Conservation (phyloP, 345 rosid species). For the Hibiscus trionum region DNA sequence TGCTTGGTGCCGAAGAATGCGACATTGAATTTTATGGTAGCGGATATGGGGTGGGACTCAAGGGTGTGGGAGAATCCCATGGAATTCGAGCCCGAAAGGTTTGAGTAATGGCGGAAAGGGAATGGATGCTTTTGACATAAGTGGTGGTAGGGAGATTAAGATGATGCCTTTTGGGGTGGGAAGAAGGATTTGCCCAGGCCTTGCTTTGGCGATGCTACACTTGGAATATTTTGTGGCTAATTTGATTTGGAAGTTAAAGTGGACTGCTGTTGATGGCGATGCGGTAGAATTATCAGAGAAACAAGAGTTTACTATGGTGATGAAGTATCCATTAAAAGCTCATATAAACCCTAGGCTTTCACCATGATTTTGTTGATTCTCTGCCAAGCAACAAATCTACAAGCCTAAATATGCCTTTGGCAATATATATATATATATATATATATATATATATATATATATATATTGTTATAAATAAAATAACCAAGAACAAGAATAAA, state of each 20-base stretch:
- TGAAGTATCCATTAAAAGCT: neutral
- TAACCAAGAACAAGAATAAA: no score
- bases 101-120: neutral
- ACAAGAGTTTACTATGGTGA: conserved; percentile 23
- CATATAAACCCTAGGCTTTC: neutral
- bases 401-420: neutral
- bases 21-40: neutral
- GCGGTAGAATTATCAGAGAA: conserved; percentile 21
- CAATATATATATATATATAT: neutral
- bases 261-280: conserved; percentile 16
- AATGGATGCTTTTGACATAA: conserved; percentile 18
- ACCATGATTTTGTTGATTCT: neutral
- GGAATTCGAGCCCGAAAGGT: conserved; percentile 32
- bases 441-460: no score
- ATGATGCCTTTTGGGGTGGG: conserved; percentile 43
- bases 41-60: conserved; percentile 27
- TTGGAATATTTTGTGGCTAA: conserved; percentile 32
- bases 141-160: conserved; percentile 28
- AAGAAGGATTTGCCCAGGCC: conserved; percentile 33
- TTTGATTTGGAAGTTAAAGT: conserved; percentile 23
- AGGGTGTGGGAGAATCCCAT: conserved; percentile 29
- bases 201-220: conserved; percentile 23
- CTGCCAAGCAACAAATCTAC: neutral
- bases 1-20: neutral
- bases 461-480: no score